Conservation (phyloP, 2,329 filamentous ascomycete genomes). For the Aspergillus nomiae region DNA sequence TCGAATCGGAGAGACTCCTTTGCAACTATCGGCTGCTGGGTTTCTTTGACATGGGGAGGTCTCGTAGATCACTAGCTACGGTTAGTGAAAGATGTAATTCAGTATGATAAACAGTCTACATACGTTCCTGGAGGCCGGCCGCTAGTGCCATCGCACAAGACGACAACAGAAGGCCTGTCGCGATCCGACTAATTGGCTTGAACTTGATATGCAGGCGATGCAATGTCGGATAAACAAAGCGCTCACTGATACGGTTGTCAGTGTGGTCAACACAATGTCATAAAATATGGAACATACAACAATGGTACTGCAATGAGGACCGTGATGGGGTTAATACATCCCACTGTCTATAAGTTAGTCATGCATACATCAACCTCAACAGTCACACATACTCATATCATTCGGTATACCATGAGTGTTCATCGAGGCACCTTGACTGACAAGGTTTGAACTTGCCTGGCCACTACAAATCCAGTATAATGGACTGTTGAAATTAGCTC, state of each 20-base stretch:
- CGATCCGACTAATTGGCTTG: not conserved
- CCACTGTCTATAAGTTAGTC: not conserved
- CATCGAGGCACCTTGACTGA: not conserved
- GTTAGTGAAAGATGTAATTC: not conserved
- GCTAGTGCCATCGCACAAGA: not conserved
- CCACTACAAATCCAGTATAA: not conserved
- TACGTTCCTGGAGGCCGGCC: not conserved
- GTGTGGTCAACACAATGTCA: not conserved
- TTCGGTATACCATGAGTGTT: not conserved
- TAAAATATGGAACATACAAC: not conserved
- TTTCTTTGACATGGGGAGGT: constrained; percentile 1
- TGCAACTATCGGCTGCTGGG: not conserved
- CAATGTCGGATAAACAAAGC: not conserved
- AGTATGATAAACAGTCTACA: not conserved
- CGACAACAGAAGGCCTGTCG: not conserved
- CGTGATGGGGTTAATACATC: not conserved
- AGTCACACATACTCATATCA: not conserved
- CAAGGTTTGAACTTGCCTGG: not conserved
- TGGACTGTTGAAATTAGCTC: not conserved
- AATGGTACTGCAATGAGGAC: not conserved
- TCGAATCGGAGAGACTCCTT: not conserved
- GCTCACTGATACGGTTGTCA: not conserved
- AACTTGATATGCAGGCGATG: not conserved
- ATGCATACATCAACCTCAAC: too few relatives aligned
- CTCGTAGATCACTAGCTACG: constrained; percentile 1